phyloP scores from a whole-genome alignment of 148 eudicot genomes.

The Rheum nobile region DNA sequence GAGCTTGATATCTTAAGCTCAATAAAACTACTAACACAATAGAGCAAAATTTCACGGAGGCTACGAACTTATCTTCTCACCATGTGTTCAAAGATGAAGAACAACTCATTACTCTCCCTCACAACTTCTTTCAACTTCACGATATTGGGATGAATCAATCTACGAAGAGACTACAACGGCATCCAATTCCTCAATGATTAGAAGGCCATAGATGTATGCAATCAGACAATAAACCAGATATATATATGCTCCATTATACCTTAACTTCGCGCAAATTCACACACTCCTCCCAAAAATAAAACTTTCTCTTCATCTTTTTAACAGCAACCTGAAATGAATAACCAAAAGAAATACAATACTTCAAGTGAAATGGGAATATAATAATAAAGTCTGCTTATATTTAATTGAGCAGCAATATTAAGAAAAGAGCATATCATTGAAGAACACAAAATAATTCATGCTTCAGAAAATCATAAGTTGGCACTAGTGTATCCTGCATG shows the following conservation, averaged over 20 bases:
- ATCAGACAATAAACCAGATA: not conserved
- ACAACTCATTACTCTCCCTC: slow-evolving; percentile 66
- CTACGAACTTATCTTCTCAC: slow-evolving; percentile 21
- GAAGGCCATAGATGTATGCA: not conserved
- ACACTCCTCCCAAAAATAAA: slow-evolving; percentile 87
- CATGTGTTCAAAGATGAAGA: slow-evolving; percentile 94
- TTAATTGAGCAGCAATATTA: not conserved
- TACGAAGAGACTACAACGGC: slow-evolving; percentile 59
- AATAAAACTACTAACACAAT: not conserved
- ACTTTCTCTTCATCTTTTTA: slow-evolving; percentile 93
- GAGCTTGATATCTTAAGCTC: not conserved
- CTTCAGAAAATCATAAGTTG: not conserved
- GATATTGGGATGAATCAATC: slow-evolving; percentile 84
- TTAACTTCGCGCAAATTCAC: slow-evolving; percentile 85
- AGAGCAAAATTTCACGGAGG: not conserved
- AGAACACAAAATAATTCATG: not conserved
- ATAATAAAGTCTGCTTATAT: not conserved
- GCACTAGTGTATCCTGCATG: not conserved
- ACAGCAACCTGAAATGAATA: slow-evolving; percentile 63
- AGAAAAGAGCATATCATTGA: not conserved
- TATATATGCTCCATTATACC: slow-evolving; percentile 27
- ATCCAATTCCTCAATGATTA: not conserved
- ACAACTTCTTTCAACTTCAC: slow-evolving; percentile 96
- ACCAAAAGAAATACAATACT: not conserved
- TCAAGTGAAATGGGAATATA: not conserved